Evolutionary conservation across 1,284 basidiomycete genomes (phyloP), one percentile per base, ranked within the genome.

Genomic region (Heterobasidion irregulare): DNA sequence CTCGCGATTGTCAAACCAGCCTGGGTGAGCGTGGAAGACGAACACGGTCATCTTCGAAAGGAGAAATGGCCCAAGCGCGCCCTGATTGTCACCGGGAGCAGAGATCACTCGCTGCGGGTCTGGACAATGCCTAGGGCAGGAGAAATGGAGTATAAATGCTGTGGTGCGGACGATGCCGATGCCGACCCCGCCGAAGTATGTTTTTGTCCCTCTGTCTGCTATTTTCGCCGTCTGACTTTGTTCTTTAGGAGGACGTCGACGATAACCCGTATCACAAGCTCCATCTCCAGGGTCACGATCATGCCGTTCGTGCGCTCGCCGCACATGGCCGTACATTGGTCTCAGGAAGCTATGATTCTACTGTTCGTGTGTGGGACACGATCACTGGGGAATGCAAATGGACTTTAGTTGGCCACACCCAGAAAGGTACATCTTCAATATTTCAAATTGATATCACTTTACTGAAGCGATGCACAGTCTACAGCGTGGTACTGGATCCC

Each of bases 301-400:
- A 92, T 65, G 93, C 94, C 33, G 94, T 98, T 13, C 83, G 94
- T 56, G 92, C 93, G 4, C 76, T 98, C n/a, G 92, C 94, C 33
- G 91, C 92, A 9, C 79, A 92, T 60, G 94, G 94, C 4, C 79
- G 90, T 46, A 93, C 89, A 1, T 78, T 96, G 48, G 89, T 95
- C 19, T 95, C 92, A n/a, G 94, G 94, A 33, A 95, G 92, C 63
- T 98, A 98, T 70, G 95, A 98, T 67, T 89, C 84, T 66, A 91
- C 85, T 3, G 93, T 97, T 43, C 84, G 94, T 43, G 89, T 97
- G 38, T 98, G 95, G 94, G 94, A 98, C 67, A 88, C 93, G 57
- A 79, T 94, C 59, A 89, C 84, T n/a, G 95, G 94, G 10, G 76
- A 80, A 46, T 91, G 89, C 67, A 85, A 84, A 64, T 89, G 87